These are phyloP conservation scores for Diplodia seriata DNA, from an alignment of 2,329 filamentous ascomycete species.

Conservation along the genomic window DNA sequence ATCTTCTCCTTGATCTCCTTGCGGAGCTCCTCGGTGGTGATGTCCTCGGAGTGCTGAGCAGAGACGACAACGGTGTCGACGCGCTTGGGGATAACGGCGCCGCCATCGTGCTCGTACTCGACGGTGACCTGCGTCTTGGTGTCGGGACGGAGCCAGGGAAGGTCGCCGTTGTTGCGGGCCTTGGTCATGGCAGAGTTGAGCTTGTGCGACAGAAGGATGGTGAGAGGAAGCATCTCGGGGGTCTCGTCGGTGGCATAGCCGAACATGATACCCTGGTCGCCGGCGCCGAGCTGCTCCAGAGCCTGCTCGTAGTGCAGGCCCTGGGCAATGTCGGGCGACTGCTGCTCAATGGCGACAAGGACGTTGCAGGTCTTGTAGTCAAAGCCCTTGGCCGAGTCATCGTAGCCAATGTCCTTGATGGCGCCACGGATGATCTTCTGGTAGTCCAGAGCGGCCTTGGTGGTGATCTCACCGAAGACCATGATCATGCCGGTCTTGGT, in stretches of 20 bases:
- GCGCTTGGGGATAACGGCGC: slow-evolving; percentile 87
- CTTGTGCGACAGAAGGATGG: slow-evolving; percentile 92
- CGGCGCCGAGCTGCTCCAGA: slow-evolving; percentile 95
- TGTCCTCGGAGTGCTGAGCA: slow-evolving; percentile 88
- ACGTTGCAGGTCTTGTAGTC: slow-evolving; percentile 99
- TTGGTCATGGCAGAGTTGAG: slow-evolving; percentile 94
- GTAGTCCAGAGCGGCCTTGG: slow-evolving; percentile 95
- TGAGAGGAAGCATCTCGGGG: slow-evolving; percentile 93
- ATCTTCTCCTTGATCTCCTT: slow-evolving; percentile 98
- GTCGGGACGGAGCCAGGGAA: slow-evolving; percentile 95
- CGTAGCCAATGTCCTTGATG: slow-evolving; percentile 99
- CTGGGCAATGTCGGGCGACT: slow-evolving; percentile 98
- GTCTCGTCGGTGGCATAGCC: slow-evolving; percentile 99
- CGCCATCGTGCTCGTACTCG: slow-evolving; percentile 96
- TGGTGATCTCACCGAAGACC: slow-evolving; percentile 85
- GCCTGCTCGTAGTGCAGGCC: slow-evolving; percentile 98
- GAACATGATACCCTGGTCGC: slow-evolving; percentile 99
- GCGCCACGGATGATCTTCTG: slow-evolving; percentile 93
- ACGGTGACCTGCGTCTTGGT: slow-evolving; percentile 99
- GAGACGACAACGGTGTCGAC: slow-evolving; percentile 98
- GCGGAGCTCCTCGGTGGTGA: slow-evolving; percentile 89
- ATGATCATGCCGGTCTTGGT: slow-evolving; percentile 99
- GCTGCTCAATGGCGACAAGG: slow-evolving; percentile 98
- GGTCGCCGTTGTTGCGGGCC: slow-evolving; percentile 83
- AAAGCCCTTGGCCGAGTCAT: slow-evolving; percentile 96